Evolutionary conservation across 179 eudicot species (phyloP).

Genomic region (Carnegiea gigantea): DNA sequence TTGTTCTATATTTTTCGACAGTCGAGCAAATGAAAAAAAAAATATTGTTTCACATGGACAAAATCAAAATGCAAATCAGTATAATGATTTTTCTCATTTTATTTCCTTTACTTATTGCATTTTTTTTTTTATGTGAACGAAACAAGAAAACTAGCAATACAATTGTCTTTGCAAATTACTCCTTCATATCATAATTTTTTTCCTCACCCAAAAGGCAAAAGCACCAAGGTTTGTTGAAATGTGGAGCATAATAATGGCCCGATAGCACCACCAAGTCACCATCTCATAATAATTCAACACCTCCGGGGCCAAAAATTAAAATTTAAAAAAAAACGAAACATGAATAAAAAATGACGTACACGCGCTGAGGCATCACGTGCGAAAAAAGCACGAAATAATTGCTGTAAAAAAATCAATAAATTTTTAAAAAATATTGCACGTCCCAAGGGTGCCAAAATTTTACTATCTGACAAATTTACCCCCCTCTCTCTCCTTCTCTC

Average conservation of each 20-base stretch:
- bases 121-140: too few species aligned
- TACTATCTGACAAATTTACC: conserved; percentile 18
- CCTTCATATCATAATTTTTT: not conserved
- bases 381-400: not conserved
- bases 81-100: too few species aligned
- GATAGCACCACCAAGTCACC: not conserved
- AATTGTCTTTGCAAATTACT: too few species aligned
- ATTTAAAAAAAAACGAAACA: not conserved
- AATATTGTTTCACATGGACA: too few species aligned
- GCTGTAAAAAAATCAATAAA: not conserved
- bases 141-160: too few species aligned
- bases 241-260: not conserved
- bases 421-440: not conserved
- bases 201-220: not conserved
- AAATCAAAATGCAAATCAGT: too few species aligned
- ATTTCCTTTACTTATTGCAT: too few species aligned
- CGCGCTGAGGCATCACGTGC: conserved; percentile 14
- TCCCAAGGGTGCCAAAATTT: conserved; percentile 2
- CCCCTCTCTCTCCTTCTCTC: not conserved
- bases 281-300: not conserved
- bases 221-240: not conserved
- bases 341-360: not conserved
- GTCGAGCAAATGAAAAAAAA: too few species aligned
- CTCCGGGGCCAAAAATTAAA: not conserved
- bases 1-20: too few species aligned